Conservation (phyloP, 2,329 filamentous ascomycete species). For the Venturia pyrina region DNA sequence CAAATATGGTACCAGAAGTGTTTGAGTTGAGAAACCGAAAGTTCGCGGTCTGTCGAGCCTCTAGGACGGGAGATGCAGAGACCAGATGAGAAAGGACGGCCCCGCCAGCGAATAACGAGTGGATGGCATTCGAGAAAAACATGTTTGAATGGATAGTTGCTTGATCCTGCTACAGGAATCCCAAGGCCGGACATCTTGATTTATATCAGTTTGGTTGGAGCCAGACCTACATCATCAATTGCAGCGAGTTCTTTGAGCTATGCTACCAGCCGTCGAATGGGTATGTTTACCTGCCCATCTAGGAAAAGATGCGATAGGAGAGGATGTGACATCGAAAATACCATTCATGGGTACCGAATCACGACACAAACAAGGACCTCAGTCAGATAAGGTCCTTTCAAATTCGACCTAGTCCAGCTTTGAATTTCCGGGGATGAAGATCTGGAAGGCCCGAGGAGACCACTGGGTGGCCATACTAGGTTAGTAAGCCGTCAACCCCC, state of each 20-base stretch:
- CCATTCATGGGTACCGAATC: neutral
- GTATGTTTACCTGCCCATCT: neutral
- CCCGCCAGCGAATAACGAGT: neutral
- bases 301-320: neutral
- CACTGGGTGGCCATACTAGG: neutral
- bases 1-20: neutral
- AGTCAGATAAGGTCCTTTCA: neutral
- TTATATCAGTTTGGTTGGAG: neutral
- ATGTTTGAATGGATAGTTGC: neutral
- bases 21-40: neutral
- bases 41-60: neutral
- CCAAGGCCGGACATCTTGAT: neutral
- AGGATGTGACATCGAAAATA: neutral
- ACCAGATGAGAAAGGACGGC: neutral
- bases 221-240: neutral
- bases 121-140: neutral
- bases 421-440: neutral
- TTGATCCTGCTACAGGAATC: neutral
- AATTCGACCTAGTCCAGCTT: neutral
- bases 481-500: neutral
- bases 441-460: neutral
- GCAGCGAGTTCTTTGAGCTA: neutral
- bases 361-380: neutral
- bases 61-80: neutral
- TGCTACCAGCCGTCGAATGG: neutral